A percentile compares a stretch with the other conserved stretches of the same genome.
These are phyloP conservation scores for Penicillium sp. DNA, from an alignment of 2,329 filamentous ascomycete species.

Conservation along the genomic window DNA sequence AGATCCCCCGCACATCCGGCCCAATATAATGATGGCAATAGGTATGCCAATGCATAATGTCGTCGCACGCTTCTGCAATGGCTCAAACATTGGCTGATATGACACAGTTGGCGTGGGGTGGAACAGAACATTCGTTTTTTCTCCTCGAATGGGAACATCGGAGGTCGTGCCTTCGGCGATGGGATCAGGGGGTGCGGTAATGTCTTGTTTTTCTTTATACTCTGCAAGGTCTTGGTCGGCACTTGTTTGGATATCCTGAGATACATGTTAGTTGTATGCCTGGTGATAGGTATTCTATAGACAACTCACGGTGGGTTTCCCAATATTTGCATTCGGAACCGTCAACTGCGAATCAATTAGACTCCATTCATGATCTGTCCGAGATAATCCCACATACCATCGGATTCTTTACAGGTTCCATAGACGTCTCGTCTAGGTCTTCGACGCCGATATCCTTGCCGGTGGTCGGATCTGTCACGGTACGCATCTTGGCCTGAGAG, in stretches of 20 bases:
- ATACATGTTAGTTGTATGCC: neutral
- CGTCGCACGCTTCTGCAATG: constrained; percentile 70
- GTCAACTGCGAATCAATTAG: constrained; percentile 56
- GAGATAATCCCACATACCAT: constrained; percentile 48
- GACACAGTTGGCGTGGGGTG: constrained; percentile 88
- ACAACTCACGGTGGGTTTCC: constrained; percentile 61
- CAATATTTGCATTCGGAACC: constrained; percentile 84
- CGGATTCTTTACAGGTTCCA: constrained; percentile 69
- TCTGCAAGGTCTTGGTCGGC: constrained; percentile 69
- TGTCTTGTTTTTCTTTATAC: constrained; percentile 81
- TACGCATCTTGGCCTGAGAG: constrained; percentile 50
- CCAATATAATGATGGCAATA: constrained; percentile 69
- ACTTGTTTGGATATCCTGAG: constrained; percentile 64
- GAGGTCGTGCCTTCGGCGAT: constrained; percentile 77
- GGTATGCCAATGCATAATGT: constrained; percentile 69
- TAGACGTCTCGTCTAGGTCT: constrained; percentile 69
- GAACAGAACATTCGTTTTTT: constrained; percentile 95
- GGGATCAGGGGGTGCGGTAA: constrained; percentile 87
- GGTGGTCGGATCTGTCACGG: constrained; percentile 83
- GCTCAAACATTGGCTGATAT: constrained; percentile 83
- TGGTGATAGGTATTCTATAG: neutral
- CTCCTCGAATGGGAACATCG: constrained; percentile 91
- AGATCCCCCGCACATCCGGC: constrained; percentile 74
- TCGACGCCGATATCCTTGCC: constrained; percentile 83
- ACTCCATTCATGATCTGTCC: neutral